A percentile compares a stretch with the other conserved stretches of the same genome.
Evolutionary conservation across 176 grass and related monocot species (phyloP).

Genomic region (Oryza brachyantha): DNA sequence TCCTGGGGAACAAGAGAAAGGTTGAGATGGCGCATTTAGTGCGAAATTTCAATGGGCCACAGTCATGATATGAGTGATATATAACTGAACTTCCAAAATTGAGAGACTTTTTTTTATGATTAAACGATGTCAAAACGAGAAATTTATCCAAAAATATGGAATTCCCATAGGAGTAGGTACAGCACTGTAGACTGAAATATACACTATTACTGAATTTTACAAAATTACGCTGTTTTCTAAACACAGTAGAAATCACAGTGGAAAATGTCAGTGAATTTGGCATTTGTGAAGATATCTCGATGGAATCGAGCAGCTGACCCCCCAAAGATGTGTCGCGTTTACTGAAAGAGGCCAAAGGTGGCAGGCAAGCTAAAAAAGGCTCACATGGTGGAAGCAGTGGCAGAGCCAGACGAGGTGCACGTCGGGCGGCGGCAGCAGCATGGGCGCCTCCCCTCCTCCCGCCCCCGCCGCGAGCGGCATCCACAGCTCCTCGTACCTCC

Average conservation of each 20-base stretch:
- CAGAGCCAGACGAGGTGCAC: conserved; percentile 87
- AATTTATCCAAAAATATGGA: not conserved
- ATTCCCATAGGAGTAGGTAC: not conserved
- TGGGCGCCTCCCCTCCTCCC: conserved; percentile 30
- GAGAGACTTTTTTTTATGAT: not conserved
- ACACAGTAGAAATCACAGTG: no score
- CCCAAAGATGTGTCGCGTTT: not conserved
- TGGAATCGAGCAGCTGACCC: not conserved
- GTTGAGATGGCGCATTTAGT: not conserved
- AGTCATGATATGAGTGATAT: not conserved
- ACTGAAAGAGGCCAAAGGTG: not conserved
- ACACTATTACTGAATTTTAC: not conserved
- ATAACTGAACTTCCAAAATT: not conserved
- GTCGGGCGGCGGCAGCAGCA: conserved; percentile 74
- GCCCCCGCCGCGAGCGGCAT: conserved; percentile 56
- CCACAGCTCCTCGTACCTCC: conserved; percentile 87
- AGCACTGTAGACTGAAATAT: not conserved
- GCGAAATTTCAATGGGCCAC: not conserved
- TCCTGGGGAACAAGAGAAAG: conserved; percentile 33
- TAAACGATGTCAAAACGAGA: not conserved
- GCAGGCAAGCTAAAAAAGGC: conserved; percentile 12
- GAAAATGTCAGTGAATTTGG: not conserved
- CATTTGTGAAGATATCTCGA: not conserved
- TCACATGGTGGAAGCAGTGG: conserved; percentile 80
- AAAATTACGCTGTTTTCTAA: not conserved